Evolutionary conservation across 2,329 filamentous ascomycete genomes (phyloP).

Genomic region (Didymella lethalis): DNA sequence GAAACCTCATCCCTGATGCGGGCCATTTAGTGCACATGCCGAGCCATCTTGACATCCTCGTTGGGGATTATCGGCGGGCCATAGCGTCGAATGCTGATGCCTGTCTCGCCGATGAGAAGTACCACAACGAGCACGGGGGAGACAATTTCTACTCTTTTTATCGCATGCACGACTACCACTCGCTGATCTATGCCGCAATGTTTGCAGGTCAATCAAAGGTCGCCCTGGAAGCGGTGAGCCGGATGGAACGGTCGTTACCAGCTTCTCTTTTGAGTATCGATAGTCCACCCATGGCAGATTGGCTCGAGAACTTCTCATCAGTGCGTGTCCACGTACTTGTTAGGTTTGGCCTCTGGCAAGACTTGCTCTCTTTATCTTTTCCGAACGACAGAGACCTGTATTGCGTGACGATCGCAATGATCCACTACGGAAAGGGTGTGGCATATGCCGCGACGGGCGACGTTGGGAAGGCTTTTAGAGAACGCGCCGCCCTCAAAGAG

Average conservation of each 20-base stretch:
- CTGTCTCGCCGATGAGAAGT: constrained; percentile 72
- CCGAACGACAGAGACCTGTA: constrained; percentile 69
- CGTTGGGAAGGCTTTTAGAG: constrained; percentile 62
- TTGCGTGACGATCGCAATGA: constrained; percentile 73
- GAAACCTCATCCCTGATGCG: constrained; percentile 71
- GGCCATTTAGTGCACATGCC: constrained; percentile 81
- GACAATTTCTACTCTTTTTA: constrained; percentile 81
- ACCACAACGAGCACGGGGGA: constrained; percentile 64
- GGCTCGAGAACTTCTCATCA: constrained; percentile 74
- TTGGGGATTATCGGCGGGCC: constrained; percentile 73
- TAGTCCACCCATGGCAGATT: constrained; percentile 79
- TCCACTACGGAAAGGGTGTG: constrained; percentile 72
- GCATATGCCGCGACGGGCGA: constrained; percentile 68
- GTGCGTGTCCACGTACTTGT: constrained; percentile 74
- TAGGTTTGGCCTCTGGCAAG: constrained; percentile 76
- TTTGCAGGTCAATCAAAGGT: constrained; percentile 71
- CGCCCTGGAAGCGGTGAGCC: constrained; percentile 66
- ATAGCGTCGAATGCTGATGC: constrained; percentile 73
- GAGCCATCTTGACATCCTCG: constrained; percentile 75
- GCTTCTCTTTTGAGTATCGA: constrained; percentile 69
- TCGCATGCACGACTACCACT: constrained; percentile 77
- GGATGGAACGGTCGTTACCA: constrained; percentile 69
- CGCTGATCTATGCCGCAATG: constrained; percentile 79
- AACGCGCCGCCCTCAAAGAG: constrained; percentile 61
- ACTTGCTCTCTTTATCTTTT: constrained; percentile 65